Evolutionary conservation across 306 rosid genomes (phyloP), one percentile per base, ranked within the genome.

Genomic region (Cercis canadensis): DNA sequence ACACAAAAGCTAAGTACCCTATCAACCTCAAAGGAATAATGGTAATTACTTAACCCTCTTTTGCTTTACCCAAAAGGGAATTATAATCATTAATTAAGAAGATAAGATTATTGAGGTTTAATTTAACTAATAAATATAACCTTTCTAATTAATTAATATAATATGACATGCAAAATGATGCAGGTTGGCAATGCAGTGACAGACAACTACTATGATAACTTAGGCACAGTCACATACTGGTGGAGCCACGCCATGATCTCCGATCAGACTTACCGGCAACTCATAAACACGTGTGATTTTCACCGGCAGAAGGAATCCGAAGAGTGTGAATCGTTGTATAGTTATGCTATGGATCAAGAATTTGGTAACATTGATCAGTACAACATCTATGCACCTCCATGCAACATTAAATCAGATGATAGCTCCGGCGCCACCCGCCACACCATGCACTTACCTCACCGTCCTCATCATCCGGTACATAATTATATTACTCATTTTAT

Each of bases 171-270:
- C 10, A 8, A 15, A n/a, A 12, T 5, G 49, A 32, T 67, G 84
- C 82, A 92, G 98, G 96, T 93, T 57, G 98, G 98, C 2, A 93
- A 93, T 78, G 98, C 98, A 29, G 98, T 93, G 53, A 93, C 97
- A 8, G 98, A 93, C 82, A 90, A 85, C 77, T 93, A 88, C 79
- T 90, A 88, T 49, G 98, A 93, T 65, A 93, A 88, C 83, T 69
- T 93, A 12, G 98, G 98, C 46, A 93, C 98, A 5, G 98, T 93
- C 75, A 81, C 92, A 5, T 93, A 93, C 56, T 93, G 98, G 98
- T 93, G 98, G 98, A 93, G 97, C 84, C 98, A 93, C 15, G 98
- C 98, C 11, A 93, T 93, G 98, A 93, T 93, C 68, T 93, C 98
- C 4, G 98, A 93, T 50, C 88, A 81, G 73, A 93, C 98, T 19